Percentiles rank a stretch among this genome's conserved stretches.
These are phyloP conservation scores for Alternaria hordeiaustralica DNA, from an alignment of 2,329 filamentous ascomycete species.

Conservation along the genomic window DNA sequence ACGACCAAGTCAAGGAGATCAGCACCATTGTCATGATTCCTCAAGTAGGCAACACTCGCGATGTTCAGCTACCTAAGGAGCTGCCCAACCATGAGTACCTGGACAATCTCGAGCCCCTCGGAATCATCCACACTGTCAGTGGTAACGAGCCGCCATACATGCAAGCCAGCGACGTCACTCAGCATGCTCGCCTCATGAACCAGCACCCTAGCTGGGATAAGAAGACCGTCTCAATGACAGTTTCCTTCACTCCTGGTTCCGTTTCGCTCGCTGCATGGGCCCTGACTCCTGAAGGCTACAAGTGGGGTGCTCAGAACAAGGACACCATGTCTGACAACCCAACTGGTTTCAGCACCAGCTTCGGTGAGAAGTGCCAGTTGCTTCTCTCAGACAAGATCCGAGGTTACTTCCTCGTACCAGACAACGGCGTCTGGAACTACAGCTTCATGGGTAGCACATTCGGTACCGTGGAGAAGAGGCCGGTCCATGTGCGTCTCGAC, in stretches of 20 bases:
- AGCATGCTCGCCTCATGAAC: conserved; percentile 89
- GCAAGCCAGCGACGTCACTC: conserved; percentile 92
- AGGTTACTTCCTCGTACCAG: conserved; percentile 95
- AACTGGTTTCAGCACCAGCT: conserved; percentile 86
- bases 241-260: conserved; percentile 94
- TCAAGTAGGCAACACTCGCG: conserved; percentile 91
- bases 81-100: conserved; percentile 93
- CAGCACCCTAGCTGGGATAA: conserved; percentile 81
- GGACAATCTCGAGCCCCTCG: conserved; percentile 83
- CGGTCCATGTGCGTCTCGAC: conserved; percentile 90
- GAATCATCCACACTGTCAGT: conserved; percentile 93
- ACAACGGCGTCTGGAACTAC: conserved; percentile 93
- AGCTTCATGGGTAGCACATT: conserved; percentile 96
- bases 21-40: conserved; percentile 97
- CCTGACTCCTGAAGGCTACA: conserved; percentile 88
- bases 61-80: conserved; percentile 87
- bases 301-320: conserved; percentile 96
- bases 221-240: conserved; percentile 92
- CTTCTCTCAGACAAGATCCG: conserved; percentile 91
- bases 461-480: conserved; percentile 85
- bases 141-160: conserved; percentile 97
- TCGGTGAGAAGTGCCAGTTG: conserved; percentile 95
- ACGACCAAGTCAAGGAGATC: conserved; percentile 96
- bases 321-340: conserved; percentile 92
- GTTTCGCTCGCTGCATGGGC: conserved; percentile 95